phyloP scores from a whole-genome alignment of 495 filamentous ascomycete species.

The Platismatia glauca region DNA sequence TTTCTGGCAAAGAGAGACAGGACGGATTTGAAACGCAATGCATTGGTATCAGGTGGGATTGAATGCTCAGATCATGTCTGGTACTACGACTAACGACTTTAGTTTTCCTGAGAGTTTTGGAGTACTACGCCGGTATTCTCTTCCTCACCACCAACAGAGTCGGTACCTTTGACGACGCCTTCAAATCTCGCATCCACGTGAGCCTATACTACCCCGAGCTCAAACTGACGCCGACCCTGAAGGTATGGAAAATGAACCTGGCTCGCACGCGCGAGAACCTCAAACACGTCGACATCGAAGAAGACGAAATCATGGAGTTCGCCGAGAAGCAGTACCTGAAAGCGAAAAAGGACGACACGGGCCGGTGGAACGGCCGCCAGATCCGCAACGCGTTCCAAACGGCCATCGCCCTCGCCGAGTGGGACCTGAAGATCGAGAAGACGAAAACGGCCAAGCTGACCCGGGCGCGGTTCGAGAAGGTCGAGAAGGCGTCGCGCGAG shows the following conservation, averaged over 20 bases:
- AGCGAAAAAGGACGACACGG: not conserved
- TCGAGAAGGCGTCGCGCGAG: not conserved
- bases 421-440: conserved; percentile 14
- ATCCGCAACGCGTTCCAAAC: conserved; percentile 40
- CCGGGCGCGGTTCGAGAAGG: not conserved
- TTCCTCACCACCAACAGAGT: conserved; percentile 47
- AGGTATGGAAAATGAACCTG: conserved; percentile 13
- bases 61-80: no score
- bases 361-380: conserved; percentile 38
- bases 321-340: not conserved
- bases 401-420: conserved; percentile 34
- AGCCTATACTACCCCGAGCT: conserved; percentile 17
- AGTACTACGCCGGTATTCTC: conserved; percentile 49
- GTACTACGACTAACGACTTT: conserved; percentile 5
- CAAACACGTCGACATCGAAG: not conserved
- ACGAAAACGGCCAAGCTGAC: not conserved
- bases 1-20: conserved; percentile 41
- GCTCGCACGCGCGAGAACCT: not conserved
- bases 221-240: conserved; percentile 2
- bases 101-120: conserved; percentile 43
- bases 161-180: conserved; percentile 38
- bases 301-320: conserved; percentile 4
- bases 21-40: conserved; percentile 40
- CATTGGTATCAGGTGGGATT: not conserved
- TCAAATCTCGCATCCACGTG: conserved; percentile 42